phyloP scores from a whole-genome alignment of 2,329 filamentous ascomycete species.

The Diplocarpon mali region DNA sequence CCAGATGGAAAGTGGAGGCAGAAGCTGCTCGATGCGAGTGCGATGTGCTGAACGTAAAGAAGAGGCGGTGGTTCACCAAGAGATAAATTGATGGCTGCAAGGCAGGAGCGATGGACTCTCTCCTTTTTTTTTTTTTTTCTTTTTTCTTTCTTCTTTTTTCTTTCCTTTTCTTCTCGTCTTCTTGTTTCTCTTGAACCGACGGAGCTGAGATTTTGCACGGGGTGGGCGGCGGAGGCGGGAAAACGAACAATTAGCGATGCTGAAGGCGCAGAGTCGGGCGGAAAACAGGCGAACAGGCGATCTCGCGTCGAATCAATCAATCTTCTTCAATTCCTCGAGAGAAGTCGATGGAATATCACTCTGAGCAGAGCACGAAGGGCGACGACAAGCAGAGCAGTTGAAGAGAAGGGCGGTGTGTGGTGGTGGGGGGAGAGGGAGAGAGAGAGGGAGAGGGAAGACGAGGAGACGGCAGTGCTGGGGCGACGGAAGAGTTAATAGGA shows the following conservation, averaged over 20 bases:
- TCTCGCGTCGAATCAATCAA: too few species aligned
- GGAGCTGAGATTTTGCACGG: not conserved
- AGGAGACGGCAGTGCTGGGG: not conserved
- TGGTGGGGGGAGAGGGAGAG: not conserved
- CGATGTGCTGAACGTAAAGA: constrained; percentile 6
- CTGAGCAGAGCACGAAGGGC: not conserved
- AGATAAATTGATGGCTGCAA: constrained; percentile 22
- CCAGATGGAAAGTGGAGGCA: too few species aligned
- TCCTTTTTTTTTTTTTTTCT: too few species aligned
- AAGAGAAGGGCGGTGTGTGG: constrained; percentile 16
- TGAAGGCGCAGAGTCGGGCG: too few species aligned
- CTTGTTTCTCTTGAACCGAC: too few species aligned
- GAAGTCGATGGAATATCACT: too few species aligned
- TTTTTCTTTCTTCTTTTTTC: too few species aligned
- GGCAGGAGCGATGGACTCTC: constrained; percentile 8
- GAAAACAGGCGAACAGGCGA: too few species aligned
- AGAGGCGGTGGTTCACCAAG: constrained; percentile 22
- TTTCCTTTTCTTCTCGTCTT: too few species aligned
- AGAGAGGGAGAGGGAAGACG: not conserved
- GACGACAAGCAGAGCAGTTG: constrained; percentile 13
- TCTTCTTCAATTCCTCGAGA: too few species aligned
- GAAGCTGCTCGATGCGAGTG: not conserved
- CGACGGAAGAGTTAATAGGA: not conserved
- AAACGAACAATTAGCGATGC: too few species aligned
- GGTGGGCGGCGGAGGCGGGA: not conserved